phyloP scores from a whole-genome alignment of 1,284 basidiomycete species.

The Phellopilus nigrolimitatus region DNA sequence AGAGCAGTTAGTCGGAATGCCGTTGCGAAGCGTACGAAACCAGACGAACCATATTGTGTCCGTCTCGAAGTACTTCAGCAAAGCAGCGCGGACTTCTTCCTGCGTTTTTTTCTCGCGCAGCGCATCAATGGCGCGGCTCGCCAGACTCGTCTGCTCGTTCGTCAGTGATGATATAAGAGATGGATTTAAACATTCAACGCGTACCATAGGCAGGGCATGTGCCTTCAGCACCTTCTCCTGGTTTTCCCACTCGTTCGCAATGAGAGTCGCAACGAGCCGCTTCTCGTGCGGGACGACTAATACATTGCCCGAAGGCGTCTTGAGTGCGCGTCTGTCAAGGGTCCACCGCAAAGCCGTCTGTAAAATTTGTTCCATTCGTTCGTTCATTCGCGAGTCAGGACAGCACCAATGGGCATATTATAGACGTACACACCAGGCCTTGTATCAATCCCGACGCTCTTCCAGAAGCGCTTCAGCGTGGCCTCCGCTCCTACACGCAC shows the following conservation, averaged over 20 bases:
- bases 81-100: constrained; percentile 61
- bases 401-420: neutral
- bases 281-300: constrained; percentile 72
- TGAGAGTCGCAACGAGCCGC: constrained; percentile 72
- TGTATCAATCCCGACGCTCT: constrained; percentile 68
- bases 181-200: constrained; percentile 27
- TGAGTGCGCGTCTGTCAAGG: constrained; percentile 81
- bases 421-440: constrained; percentile 27
- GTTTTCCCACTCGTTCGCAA: constrained; percentile 96
- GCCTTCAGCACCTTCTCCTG: constrained; percentile 85
- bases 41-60: constrained; percentile 84
- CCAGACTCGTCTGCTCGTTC: neutral
- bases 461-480: constrained; percentile 89
- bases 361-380: neutral
- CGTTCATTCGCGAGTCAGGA: too few species aligned
- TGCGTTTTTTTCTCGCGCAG: constrained; percentile 56
- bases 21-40: neutral
- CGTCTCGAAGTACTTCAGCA: constrained; percentile 89
- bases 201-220: constrained; percentile 91
- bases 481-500: constrained; percentile 70
- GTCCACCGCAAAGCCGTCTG: constrained; percentile 61
- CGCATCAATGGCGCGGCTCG: constrained; percentile 75
- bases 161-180: constrained; percentile 9
- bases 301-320: constrained; percentile 79
- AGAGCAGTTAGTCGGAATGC: neutral